Base-by-base conservation (phyloP, 768 basidiomycete species). In the Mycena kentingensis region DNA sequence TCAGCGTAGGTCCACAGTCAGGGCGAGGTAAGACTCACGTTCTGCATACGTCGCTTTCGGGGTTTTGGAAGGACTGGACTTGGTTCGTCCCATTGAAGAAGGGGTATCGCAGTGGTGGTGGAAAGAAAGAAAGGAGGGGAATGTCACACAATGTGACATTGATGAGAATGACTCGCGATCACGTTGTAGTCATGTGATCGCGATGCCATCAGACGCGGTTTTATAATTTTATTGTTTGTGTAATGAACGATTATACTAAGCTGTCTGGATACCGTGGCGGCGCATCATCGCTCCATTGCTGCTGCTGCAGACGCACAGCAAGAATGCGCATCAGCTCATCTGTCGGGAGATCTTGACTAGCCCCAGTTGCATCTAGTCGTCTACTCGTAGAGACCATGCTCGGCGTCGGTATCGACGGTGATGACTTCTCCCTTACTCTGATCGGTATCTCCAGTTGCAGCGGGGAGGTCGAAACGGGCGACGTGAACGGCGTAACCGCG, bases 1-100 rank as follows among this genome's bases (percentile, higher is more conserved):
- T 16, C 39, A 52, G 25, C 51, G 52, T 34, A 36, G 22, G 41
- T 29, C 34, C 43, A 44, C 21, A 10, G 18, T 25, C 34, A n/a
- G 49, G 24, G 42, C 19, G 15, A 22, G 18, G 10, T 27, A 41
- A n/a, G 24, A 70, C 74, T 48, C 60, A 77, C 76, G 72, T 58
- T 77, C 73, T 21, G 73, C 65, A 54, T 77, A 77, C 2, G 70
- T 72, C 8, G 41, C 41, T 24, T 42, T 42, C 7, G 41, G 41
- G 22, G 31, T 64, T 61, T 51, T 75, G 75, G 39, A 56, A 54
- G 5, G 64, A 37, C 53, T 68, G 69, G 41, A 42, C 11, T 24
- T 60, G 60, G 5, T 65, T 51, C 52, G 63, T 69, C 63, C 54
- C 1, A 66, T 70, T 72, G 72, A n/a, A n/a, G n/a, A n/a, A n/a